Evolutionary conservation across 2,329 filamentous ascomycete species (phyloP).

Genomic region (Neoscytalidium dimidiatum): DNA sequence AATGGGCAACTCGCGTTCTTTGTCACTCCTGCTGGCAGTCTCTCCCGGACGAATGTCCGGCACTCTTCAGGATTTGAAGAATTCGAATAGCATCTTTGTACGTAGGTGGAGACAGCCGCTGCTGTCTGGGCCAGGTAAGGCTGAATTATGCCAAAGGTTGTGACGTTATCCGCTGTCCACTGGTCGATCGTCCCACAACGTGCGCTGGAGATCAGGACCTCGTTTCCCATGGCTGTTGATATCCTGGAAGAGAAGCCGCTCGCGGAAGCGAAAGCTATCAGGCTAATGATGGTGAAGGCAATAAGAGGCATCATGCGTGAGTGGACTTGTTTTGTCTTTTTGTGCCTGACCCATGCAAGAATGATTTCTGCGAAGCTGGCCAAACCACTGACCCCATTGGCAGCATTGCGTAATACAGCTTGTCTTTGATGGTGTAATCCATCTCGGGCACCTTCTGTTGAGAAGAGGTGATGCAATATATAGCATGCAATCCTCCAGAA

Average conservation of each 20-base stretch:
- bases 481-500: constrained; percentile 29
- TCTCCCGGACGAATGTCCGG: constrained; percentile 11
- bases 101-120: too few species aligned
- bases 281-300: neutral
- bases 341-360: neutral
- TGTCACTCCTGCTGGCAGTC: constrained; percentile 10
- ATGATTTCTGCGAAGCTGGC: neutral
- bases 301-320: constrained; percentile 2
- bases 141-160: too few species aligned
- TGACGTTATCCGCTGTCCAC: too few species aligned
- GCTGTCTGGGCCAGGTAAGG: too few species aligned
- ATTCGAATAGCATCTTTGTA: constrained; percentile 1
- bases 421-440: constrained; percentile 28
- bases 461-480: constrained; percentile 25
- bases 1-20: neutral
- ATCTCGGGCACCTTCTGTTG: constrained; percentile 22
- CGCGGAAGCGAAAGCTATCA: constrained; percentile 3
- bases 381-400: neutral
- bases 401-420: constrained; percentile 16
- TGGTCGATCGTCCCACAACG: too few species aligned
- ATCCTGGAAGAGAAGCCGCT: constrained; percentile 20
- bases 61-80: constrained; percentile 1
- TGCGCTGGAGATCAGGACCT: constrained; percentile 6
- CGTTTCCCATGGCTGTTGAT: neutral
- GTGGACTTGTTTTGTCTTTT: neutral